phyloP scores from a whole-genome alignment of 2,329 filamentous ascomycete genomes.

The Harringtonia aguacate region DNA sequence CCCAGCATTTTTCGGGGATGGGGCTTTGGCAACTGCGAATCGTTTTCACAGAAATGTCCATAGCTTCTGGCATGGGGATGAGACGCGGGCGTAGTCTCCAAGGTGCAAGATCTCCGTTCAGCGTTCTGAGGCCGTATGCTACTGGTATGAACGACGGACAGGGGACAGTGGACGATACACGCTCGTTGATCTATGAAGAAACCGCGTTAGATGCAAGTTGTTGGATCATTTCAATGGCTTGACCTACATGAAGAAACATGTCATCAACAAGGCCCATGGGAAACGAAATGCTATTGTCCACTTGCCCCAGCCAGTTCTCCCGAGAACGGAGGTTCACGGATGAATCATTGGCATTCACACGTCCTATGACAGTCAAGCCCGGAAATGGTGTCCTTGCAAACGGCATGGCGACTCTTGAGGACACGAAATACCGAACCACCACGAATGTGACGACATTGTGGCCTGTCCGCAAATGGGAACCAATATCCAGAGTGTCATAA shows the following conservation, averaged over 20 bases:
- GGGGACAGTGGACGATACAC: slow-evolving; percentile 2
- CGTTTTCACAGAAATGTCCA: slow-evolving; percentile 9
- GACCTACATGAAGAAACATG: slow-evolving; percentile 28
- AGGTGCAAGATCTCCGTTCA: slow-evolving; percentile 27
- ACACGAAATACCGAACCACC: slow-evolving; percentile 19
- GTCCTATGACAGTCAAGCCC: slow-evolving; percentile 17
- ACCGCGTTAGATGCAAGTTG: too few species aligned
- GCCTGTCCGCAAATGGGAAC: slow-evolving; percentile 13
- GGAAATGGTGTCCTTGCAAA: slow-evolving; percentile 18
- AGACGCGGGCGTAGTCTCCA: slow-evolving; percentile 25
- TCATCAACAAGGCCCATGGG: slow-evolving; percentile 22
- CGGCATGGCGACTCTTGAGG: slow-evolving; percentile 17
- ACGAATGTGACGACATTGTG: slow-evolving; percentile 17
- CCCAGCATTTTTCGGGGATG: slow-evolving; percentile 8
- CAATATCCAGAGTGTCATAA: slow-evolving; percentile 21
- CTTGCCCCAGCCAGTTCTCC: slow-evolving; percentile 14
- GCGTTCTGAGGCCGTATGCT: slow-evolving; percentile 19
- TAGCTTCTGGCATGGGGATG: slow-evolving; percentile 24
- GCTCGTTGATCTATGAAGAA: slow-evolving; percentile 15
- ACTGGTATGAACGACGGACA: slow-evolving; percentile 9
- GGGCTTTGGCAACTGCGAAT: slow-evolving; percentile 15
- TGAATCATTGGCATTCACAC: slow-evolving; percentile 2
- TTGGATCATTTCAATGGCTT: too few species aligned
- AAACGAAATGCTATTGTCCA: slow-evolving; percentile 16
- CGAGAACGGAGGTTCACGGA: slow-evolving; percentile 6